A percentile compares a stretch with the other conserved stretches of the same genome.
phyloP scores from a whole-genome alignment of 2,329 filamentous ascomycete genomes.

The Colletotrichum falcatum region DNA sequence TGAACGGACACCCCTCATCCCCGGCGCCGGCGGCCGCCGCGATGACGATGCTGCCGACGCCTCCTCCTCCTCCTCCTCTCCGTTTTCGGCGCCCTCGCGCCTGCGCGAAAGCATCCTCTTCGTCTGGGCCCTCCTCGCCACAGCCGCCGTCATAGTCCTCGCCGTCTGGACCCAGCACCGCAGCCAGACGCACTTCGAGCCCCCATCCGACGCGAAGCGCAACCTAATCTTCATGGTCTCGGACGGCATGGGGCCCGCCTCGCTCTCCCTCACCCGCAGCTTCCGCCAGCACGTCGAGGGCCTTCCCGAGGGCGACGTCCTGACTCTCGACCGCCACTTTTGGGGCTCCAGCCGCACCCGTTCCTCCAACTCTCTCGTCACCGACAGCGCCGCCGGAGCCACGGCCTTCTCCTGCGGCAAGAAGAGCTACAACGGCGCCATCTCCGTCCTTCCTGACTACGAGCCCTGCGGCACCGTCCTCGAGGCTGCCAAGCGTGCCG shows the following conservation, averaged over 20 bases:
- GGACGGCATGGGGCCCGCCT: constrained; percentile 97
- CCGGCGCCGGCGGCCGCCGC: constrained; percentile 48
- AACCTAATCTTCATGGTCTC: constrained; percentile 99
- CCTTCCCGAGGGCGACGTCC: constrained; percentile 79
- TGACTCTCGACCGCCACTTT: constrained; percentile 87
- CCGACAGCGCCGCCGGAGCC: constrained; percentile 95
- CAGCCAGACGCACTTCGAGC: constrained; percentile 57
- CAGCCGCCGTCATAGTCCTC: constrained; percentile 80
- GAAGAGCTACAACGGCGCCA: constrained; percentile 98
- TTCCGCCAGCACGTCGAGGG: constrained; percentile 83
- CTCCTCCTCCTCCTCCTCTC: no score
- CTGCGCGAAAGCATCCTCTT: constrained; percentile 81
- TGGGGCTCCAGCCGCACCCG: constrained; percentile 91
- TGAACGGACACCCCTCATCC: constrained; percentile 59
- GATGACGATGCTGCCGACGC: constrained; percentile 46
- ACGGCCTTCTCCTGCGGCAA: constrained; percentile 93
- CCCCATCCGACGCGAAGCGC: constrained; percentile 68
- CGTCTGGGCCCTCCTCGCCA: constrained; percentile 85
- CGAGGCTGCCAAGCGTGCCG: constrained; percentile 91
- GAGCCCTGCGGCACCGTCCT: constrained; percentile 91
- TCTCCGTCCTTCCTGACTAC: constrained; percentile 86
- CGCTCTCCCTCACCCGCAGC: constrained; percentile 85
- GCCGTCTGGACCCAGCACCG: constrained; percentile 83
- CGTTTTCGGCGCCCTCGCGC: constrained; percentile 53
- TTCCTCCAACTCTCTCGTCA: constrained; percentile 86